Evolutionary conservation across 352 stramenopile species (phyloP).

Genomic region (Phytophthora pini): DNA sequence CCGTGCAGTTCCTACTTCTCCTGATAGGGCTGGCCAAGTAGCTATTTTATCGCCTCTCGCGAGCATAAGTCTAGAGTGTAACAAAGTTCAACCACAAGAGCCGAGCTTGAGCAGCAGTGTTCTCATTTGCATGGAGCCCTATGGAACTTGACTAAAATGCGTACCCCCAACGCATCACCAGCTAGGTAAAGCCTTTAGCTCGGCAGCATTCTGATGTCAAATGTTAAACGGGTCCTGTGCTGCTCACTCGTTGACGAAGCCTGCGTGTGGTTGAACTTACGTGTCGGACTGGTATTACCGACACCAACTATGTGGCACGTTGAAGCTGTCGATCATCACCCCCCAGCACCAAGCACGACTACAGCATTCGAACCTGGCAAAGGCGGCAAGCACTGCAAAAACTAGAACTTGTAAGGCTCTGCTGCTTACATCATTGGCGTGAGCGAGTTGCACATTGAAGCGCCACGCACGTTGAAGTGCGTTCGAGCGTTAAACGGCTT

Average conservation of each 20-base stretch:
- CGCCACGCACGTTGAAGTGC: slow-evolving; percentile 24
- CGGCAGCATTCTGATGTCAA: not conserved
- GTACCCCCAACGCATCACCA: not conserved
- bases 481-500: not conserved
- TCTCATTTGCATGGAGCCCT: too few relatives aligned
- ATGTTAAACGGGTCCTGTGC: slow-evolving; percentile 12
- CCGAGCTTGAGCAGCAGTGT: slow-evolving; percentile 17
- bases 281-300: slow-evolving; percentile 14
- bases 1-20: slow-evolving; percentile 4
- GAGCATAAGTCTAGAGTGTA: slow-evolving; percentile 42
- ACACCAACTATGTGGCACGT: slow-evolving; percentile 18
- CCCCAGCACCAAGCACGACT: not conserved
- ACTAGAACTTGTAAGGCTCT: not conserved
- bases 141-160: too few relatives aligned
- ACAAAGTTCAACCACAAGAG: slow-evolving; percentile 40
- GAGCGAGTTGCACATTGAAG: slow-evolving; percentile 30
- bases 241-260: not conserved
- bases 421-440: slow-evolving; percentile 7
- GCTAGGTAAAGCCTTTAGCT: too few relatives aligned
- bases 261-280: slow-evolving; percentile 23
- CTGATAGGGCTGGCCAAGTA: slow-evolving; percentile 14
- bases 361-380: too few relatives aligned
- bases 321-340: slow-evolving; percentile 19
- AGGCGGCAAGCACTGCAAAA: slow-evolving; percentile 3
- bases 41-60: slow-evolving; percentile 39